A percentile compares a stretch with the other conserved stretches of the same genome.
Conservation (phyloP, 139 green algal species). For the Zygnema circumcarinatum region DNA sequence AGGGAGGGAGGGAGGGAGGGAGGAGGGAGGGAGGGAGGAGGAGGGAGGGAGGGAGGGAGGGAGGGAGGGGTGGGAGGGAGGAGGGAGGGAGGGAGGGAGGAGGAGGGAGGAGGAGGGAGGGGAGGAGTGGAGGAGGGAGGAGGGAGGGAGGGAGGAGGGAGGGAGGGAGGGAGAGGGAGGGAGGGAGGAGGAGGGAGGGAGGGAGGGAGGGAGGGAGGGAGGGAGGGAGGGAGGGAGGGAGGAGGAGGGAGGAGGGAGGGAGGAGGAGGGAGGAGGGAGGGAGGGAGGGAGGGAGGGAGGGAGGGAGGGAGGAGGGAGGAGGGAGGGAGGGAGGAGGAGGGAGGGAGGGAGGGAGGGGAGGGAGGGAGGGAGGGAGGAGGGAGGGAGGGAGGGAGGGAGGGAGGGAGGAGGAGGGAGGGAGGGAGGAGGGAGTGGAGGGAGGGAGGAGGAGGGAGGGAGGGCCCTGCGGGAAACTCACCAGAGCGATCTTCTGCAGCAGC, state of each 20-base stretch:
- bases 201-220: neutral
- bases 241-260: neutral
- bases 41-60: neutral
- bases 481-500: constrained; percentile 35
- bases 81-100: neutral
- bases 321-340: constrained; percentile 5
- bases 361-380: neutral
- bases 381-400: neutral
- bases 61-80: neutral
- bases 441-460: neutral
- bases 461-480: constrained; percentile 14
- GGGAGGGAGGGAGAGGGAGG: no score
- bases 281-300: neutral
- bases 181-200: no score
- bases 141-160: neutral
- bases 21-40: neutral
- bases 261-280: neutral
- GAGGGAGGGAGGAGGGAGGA: neutral
- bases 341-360: neutral
- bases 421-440: neutral
- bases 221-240: neutral
- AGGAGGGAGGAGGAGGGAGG: neutral
- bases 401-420: constrained; percentile 2
- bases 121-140: neutral
- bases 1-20: neutral